Percentiles rank a stretch among this genome's conserved stretches.
These are phyloP conservation scores for Noccaea bulbosa DNA, from an alignment of 345 rosid genomes.

Conservation along the genomic window DNA sequence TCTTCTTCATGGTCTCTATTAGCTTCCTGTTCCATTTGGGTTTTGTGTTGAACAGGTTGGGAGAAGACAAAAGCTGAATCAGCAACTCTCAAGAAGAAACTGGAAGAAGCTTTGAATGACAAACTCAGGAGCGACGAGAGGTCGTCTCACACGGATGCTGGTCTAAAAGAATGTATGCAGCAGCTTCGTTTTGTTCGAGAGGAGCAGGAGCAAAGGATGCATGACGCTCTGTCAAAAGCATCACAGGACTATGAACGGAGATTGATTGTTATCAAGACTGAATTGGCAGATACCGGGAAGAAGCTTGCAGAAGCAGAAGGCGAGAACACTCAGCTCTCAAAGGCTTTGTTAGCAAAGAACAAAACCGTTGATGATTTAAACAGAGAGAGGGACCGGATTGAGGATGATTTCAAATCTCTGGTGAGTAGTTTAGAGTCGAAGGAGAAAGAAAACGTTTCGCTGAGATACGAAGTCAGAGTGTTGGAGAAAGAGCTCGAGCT, in stretches of 20 bases:
- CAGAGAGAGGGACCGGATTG: conserved; percentile 59
- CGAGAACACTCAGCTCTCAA: conserved; percentile 63
- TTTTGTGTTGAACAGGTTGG: conserved; percentile 52
- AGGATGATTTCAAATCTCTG: conserved; percentile 58
- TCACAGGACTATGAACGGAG: conserved; percentile 63
- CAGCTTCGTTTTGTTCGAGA: conserved; percentile 78
- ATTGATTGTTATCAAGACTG: conserved; percentile 51
- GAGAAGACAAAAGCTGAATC: conserved; percentile 68
- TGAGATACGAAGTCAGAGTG: conserved; percentile 79
- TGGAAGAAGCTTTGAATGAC: conserved; percentile 63
- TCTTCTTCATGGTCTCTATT: not conserved
- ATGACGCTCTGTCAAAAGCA: conserved; percentile 72
- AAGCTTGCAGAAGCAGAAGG: conserved; percentile 58
- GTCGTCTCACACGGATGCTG: conserved; percentile 60
- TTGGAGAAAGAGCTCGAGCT: conserved; percentile 94
- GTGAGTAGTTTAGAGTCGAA: conserved; percentile 64
- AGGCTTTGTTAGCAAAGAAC: conserved; percentile 66
- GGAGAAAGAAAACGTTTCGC: conserved; percentile 72
- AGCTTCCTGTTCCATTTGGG: conserved; percentile 6
- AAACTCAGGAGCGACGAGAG: conserved; percentile 59
- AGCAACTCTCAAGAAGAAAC: conserved; percentile 57
- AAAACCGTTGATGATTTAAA: conserved; percentile 60
- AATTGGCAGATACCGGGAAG: conserved; percentile 53
- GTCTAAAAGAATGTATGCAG: conserved; percentile 83
- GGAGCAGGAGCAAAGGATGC: conserved; percentile 81